phyloP scores from a whole-genome alignment of 2,329 filamentous ascomycete genomes.

The Neonectria coccinea region DNA sequence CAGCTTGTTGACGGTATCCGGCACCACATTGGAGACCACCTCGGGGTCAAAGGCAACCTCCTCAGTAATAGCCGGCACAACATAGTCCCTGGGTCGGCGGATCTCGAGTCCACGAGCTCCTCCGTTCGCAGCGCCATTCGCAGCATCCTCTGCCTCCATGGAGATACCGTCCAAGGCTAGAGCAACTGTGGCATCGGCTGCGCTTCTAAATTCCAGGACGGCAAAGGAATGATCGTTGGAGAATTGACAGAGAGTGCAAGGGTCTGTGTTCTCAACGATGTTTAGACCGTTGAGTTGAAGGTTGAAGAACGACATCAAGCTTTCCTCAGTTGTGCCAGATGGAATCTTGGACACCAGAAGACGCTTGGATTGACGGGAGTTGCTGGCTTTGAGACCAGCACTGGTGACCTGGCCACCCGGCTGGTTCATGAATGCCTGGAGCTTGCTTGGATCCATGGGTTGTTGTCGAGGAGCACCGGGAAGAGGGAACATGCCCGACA shows the following conservation, averaged over 20 bases:
- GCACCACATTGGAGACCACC: slow-evolving; percentile 81
- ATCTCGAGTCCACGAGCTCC: slow-evolving; percentile 75
- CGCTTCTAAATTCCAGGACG: slow-evolving; percentile 88
- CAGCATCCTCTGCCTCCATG: slow-evolving; percentile 80
- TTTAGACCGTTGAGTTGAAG: slow-evolving; percentile 97
- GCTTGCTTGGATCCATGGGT: slow-evolving; percentile 91
- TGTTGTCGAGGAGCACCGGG: slow-evolving; percentile 95
- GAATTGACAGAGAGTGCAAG: slow-evolving; percentile 86
- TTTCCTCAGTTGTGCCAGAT: slow-evolving; percentile 77
- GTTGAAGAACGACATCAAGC: slow-evolving; percentile 88
- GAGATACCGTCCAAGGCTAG: slow-evolving; percentile 89
- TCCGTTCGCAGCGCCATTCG: slow-evolving; percentile 65
- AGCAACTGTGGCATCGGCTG: slow-evolving; percentile 90
- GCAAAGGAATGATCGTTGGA: slow-evolving; percentile 84
- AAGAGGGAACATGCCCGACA: slow-evolving; percentile 98
- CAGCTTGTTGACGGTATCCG: slow-evolving; percentile 95
- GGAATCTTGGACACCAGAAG: slow-evolving; percentile 90
- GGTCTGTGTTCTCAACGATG: slow-evolving; percentile 84
- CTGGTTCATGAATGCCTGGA: slow-evolving; percentile 96
- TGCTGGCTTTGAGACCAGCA: slow-evolving; percentile 88
- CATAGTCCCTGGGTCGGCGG: slow-evolving; percentile 94
- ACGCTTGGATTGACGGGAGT: slow-evolving; percentile 93
- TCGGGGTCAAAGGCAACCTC: slow-evolving; percentile 80
- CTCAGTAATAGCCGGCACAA: slow-evolving; percentile 83
- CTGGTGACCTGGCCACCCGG: slow-evolving; percentile 78